Conservation (phyloP, 169 alveolate genomes). For the Plasmodium coatneyi region DNA sequence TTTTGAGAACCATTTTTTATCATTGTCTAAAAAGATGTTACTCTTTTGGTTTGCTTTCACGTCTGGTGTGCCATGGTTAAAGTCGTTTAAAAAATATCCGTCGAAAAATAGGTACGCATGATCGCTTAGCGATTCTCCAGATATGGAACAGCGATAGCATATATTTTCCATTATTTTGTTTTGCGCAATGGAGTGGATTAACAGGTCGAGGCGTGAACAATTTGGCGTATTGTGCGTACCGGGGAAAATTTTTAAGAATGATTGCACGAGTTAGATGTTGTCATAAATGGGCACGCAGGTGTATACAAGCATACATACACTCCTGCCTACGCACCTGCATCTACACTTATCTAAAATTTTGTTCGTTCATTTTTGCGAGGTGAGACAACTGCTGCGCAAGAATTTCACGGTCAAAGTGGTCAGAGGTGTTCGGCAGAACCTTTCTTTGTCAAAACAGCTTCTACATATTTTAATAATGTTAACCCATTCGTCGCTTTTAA, state of each 20-base stretch:
- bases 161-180: constrained; percentile 17
- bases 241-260: neutral
- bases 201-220: neutral
- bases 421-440: neutral
- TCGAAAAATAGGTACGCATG: constrained; percentile 39
- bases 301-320: neutral
- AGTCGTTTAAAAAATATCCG: constrained; percentile 35
- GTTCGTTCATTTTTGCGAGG: neutral
- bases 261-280: neutral
- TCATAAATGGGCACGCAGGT: neutral
- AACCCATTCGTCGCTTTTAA: neutral
- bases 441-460: neutral
- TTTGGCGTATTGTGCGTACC: neutral
- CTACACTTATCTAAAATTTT: neutral
- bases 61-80: constrained; percentile 1
- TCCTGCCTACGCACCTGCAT: neutral
- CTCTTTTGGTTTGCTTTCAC: neutral
- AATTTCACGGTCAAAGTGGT: neutral
- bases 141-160: constrained; percentile 55
- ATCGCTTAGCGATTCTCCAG: constrained; percentile 6
- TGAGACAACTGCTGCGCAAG: neutral
- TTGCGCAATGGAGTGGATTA: neutral
- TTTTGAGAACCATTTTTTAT: constrained; percentile 17
- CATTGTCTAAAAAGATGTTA: constrained; percentile 2
- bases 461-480: neutral